Evolutionary conservation across 2,329 filamentous ascomycete genomes (phyloP), one percentile per base, ranked within the genome.

Genomic region (Mycosphaerelloides madeirae): DNA sequence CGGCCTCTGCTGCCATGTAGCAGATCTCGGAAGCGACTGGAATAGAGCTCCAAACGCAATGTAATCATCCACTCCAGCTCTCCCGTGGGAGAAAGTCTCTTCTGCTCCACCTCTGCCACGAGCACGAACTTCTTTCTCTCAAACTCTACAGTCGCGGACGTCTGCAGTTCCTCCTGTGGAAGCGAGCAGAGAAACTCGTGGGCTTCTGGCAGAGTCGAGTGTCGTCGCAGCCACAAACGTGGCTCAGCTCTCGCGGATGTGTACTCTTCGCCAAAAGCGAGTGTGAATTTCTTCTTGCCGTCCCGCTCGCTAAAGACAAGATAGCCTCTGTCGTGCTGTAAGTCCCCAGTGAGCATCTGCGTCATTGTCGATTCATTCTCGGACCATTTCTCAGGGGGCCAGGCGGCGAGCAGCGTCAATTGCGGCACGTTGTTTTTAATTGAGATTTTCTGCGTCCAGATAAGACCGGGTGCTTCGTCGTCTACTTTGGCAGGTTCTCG

Each of bases 361-460:
- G 49, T 50, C 32, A 52, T 46, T 13, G 42, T 46, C 2, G 31
- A 28, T 1, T 43, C 43, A 13, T 25, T n/a, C 2, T 38, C 29
- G 18, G 50, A 38, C 31, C 39, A 54, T 2, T 49, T 49, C 25
- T 54, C 46, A 7, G 29, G 15, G 1, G 52, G 52, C 16, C 42
- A 44, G n/a, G 44, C 52, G 2, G 43, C 18, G 2, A 44, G 20
- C 2, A 52, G 39, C 2, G 18, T 39, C 3, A 54, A 32, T 6
- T 50, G 43, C 11, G 31, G 38, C 12, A 52, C 45, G 1, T 32
- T 33, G 18, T 52, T 52, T 13, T 38, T 44, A 7, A 54, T 41
- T n/a, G 34, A 43, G 29, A 54, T 54, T 14, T 50, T 52, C 29
- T 54, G 52, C 14, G 43, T 46, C 49, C 52, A 54, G n/a, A 50